Base-by-base conservation (phyloP, 1,284 basidiomycete species). In the Naganishia liquefaciens region DNA sequence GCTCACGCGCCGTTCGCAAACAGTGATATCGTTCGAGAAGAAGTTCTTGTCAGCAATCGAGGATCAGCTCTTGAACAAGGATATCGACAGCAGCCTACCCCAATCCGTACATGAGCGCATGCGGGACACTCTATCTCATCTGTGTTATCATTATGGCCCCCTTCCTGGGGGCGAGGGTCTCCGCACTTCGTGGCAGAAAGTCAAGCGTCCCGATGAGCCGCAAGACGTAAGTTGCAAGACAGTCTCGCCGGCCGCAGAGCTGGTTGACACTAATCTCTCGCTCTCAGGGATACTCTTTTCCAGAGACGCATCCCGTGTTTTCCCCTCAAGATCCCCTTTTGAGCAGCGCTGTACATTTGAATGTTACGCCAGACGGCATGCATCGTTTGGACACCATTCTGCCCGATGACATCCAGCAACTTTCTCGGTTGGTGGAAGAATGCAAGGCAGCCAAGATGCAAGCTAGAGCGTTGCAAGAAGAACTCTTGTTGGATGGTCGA, bases 161-260 rank as follows among this genome's bases (percentile, higher is more conserved):
- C 71, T 76, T 46, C 74, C 75, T 54, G 76, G 74, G 5, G 75
- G 75, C 39, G 78, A 78, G 42, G 69, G 65, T 9, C 64, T 79
- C 10, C 65, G 67, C 0, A 75, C 75, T 9, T 53, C 75, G 13
- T 79, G 78, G 78, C 73, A 70, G 33, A 77, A 75, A 70, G 71
- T 77, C 62, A 79, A 76, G 67, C 52, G 70, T 39, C 72, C 74
- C 11, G 71, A 73, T 42, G 78, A 79, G 46, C 70, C 74, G 15
- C 76, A 78, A 23, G 70, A 71, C 44, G 76, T 78, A 44, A 66
- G 75, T 72, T 23, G 11, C 39, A 3, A 1, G 15, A 23, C 17
- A 30, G 10, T 30, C 27, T 15, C 15, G 63, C 23, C 13, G n/a
- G 17, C 43, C 30, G 51, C 37, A 25, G 42, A 33, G 28, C 49